Conservation (phyloP, 257 asterid species). For the Solanum pennellii region DNA sequence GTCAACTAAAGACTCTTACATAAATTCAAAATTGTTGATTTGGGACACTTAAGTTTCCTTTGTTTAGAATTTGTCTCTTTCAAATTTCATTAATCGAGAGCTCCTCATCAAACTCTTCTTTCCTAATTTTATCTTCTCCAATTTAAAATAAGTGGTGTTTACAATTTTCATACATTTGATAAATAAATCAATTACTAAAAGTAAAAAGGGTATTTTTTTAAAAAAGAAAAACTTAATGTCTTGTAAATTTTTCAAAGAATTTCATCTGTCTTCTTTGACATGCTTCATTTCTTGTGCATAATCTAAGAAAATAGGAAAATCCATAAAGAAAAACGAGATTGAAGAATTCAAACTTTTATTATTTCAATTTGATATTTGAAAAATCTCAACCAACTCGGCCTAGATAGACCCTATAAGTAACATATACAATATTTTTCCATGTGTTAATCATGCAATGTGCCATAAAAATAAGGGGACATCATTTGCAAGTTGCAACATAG, state of each 20-base stretch:
- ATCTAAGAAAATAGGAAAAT: background rate
- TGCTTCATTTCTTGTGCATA: background rate
- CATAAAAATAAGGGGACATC: background rate
- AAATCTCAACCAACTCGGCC: background rate
- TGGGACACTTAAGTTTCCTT: background rate
- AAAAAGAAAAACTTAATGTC: background rate
- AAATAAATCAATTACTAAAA: background rate
- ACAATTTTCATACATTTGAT: background rate
- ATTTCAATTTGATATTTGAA: background rate
- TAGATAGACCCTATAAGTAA: background rate
- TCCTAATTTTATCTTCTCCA: background rate
- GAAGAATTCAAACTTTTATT: background rate
- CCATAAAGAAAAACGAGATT: background rate
- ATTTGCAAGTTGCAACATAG: background rate
- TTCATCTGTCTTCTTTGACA: background rate
- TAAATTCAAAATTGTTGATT: background rate
- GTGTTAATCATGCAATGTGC: background rate
- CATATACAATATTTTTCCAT: background rate
- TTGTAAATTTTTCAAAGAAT: background rate
- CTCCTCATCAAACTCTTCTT: background rate
- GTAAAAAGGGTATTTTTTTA: background rate
- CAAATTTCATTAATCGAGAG: background rate
- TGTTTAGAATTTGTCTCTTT: background rate
- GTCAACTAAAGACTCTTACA: background rate
- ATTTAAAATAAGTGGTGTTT: background rate